Base-by-base conservation (phyloP, 2,329 filamentous ascomycete species). In the Colletotrichum higginsianum region DNA sequence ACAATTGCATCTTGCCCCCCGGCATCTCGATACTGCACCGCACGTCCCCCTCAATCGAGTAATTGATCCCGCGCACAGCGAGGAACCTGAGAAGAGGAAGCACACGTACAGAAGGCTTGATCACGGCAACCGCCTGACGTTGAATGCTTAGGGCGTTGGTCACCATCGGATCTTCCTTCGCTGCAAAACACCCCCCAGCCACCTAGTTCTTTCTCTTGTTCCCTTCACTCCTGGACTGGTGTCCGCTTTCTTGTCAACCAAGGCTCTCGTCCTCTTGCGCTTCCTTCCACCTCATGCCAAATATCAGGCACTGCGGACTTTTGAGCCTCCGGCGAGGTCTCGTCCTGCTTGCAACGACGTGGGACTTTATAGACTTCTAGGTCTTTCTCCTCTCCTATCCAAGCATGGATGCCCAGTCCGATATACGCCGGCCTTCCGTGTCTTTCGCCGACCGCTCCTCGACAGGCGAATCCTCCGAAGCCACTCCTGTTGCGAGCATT, bases 281-380 rank as follows among this genome's bases (percentile, higher is more conserved):
- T 38, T 60, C 62, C 55, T 38, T 60, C 62, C 47, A 60, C 69
- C 52, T 46, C 58, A 72, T 72, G 69, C 65, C 52, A 72, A 69
- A 40, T n/a, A 15, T 42, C n/a, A 64, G 58, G 46, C 35, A 63
- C 35, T 47, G 40, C 60, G 46, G 66, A 72, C 58, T 53, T 72
- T 35, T 44, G 60, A 69, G 65, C 69, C 65, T 63, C 69, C 42
- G 58, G 65, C 65, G 60, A 64, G 69, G 69, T 49, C 40, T 68
- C 47, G 66, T 60, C 66, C 66, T 64, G 53, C 60, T 71, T 62
- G 57, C 53, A 62, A 53, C 46, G n/a, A 40, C 30, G 46, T 55
- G 46, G 42, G 52, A 49, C 18, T 52, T 21, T 23, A 35, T 64
- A 61, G 58, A 60, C 65, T 69, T 60, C 57, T 64, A 69, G 69